Percentiles rank a stretch among this genome's conserved stretches.
phyloP scores from a whole-genome alignment of 2,329 filamentous ascomycete genomes.

The Claviceps sp. region DNA sequence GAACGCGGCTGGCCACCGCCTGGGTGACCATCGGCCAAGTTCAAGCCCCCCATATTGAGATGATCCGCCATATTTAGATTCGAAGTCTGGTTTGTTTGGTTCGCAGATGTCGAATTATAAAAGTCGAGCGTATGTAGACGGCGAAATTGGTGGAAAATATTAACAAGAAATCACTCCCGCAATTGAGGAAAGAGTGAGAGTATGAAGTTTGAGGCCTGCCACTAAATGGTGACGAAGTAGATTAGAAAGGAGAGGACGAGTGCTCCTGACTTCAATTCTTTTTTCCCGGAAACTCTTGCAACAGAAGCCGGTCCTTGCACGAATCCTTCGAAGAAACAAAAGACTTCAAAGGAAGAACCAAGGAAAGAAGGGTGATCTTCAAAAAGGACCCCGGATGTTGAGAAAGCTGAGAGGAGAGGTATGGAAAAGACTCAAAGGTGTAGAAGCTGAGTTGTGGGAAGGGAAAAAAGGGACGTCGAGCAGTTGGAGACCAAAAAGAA shows the following conservation, averaged over 20 bases:
- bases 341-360: constrained; percentile 34
- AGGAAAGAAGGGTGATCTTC: constrained; percentile 24
- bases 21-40: constrained; percentile 35
- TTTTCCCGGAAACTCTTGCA: constrained; percentile 20
- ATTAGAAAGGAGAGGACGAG: constrained; percentile 21
- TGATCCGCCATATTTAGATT: constrained; percentile 61
- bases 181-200: constrained; percentile 14
- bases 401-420: constrained; percentile 16
- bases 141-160: constrained; percentile 7
- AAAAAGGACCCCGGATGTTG: constrained; percentile 14
- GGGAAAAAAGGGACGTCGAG: constrained; percentile 14
- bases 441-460: constrained; percentile 21
- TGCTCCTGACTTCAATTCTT: constrained; percentile 18
- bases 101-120: not conserved
- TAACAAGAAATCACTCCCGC: constrained; percentile 16
- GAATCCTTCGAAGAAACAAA: constrained; percentile 25
- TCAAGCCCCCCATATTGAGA: constrained; percentile 69
- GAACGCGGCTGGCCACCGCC: constrained; percentile 34
- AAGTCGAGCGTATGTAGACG: not conserved
- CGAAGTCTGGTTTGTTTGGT: not conserved
- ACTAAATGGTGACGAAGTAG: constrained; percentile 2
- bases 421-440: constrained; percentile 18
- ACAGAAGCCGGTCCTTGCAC: constrained; percentile 19
- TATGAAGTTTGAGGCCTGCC: constrained; percentile 15
- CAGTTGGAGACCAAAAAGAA: constrained; percentile 17